Percentiles rank a stretch among this genome's conserved stretches.
These are phyloP conservation scores for Aspergillus candidus DNA, from an alignment of 2,329 filamentous ascomycete species.

Conservation along the genomic window DNA sequence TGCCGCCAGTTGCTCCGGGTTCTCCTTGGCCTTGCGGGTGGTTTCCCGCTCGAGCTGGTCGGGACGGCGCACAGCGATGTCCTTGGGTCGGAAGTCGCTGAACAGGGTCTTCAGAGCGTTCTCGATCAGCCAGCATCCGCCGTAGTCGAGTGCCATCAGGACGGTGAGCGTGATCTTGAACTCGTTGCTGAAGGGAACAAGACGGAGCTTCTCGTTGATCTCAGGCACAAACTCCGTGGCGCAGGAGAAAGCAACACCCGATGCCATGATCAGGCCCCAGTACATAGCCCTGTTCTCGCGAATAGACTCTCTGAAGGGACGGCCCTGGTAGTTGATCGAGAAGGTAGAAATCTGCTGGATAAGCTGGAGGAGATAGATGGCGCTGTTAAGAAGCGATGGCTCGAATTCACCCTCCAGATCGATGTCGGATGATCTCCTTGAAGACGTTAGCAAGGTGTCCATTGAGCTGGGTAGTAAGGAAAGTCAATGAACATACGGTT, in stretches of 20 bases:
- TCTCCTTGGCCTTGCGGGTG: conserved; percentile 58
- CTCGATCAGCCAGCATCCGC: conserved; percentile 81
- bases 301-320: conserved; percentile 93
- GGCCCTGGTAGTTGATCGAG: conserved; percentile 98
- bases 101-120: conserved; percentile 77
- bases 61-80: conserved; percentile 78
- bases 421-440: conserved; percentile 54
- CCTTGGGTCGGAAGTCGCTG: conserved; percentile 86
- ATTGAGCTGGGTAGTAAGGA: neutral
- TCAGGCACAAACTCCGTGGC: conserved; percentile 94
- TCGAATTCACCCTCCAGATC: conserved; percentile 93
- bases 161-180: conserved; percentile 83
- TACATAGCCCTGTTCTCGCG: conserved; percentile 98
- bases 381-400: conserved; percentile 90
- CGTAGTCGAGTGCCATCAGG: conserved; percentile 84
- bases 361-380: conserved; percentile 92
- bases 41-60: conserved; percentile 79
- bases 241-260: conserved; percentile 85
- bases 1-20: conserved; percentile 39
- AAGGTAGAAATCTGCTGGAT: conserved; percentile 99
- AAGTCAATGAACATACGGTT: conserved; percentile 59
- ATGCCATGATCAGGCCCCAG: conserved; percentile 87
- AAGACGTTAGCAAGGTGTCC: conserved; percentile 27
- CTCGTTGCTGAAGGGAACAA: conserved; percentile 81
- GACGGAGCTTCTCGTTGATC: conserved; percentile 84